Base-by-base conservation (phyloP, 305 asterid genomes). In the Fraxinus sp. region DNA sequence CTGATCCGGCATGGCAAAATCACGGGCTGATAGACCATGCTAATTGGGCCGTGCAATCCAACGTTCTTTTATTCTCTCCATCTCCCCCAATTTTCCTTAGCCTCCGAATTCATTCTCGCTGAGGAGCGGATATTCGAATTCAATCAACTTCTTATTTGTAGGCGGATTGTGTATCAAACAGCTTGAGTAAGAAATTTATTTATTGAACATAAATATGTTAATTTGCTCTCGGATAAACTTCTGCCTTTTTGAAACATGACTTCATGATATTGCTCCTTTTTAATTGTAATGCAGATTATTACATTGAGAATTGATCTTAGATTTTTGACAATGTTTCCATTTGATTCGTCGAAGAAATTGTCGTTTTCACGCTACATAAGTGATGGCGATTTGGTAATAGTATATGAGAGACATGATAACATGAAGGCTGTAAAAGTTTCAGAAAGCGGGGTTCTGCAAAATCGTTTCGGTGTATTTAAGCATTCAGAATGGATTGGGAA, bases 401-500 rank as follows among this genome's bases (percentile, higher is more conserved):
- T 93, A 22, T 95, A 93, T 68, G 97, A 93, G 89, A 84, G 94
- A 26, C 90, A 92, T 33, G 94, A 94, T 79, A 84, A 81, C 20
- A 92, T 96, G 99, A 96, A 94, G 88, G 90, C 95, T 22, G 93
- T 94, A 22, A 92, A 88, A 62, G 94, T 94, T 74, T 80, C 91
- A 0, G 92, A 88, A 37, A 84, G 83, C 13, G 97, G 93, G 7
- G 89, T 91, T 62, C 86, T 96, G 16, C 98, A 96, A 74, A 95
- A 94, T 82, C 97, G 99, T 36, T 96, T 90, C 79, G 99, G 99
- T n/a, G 83, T 88, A 77, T 96, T 96, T 79, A 94, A 91, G 90
- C 98, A 94, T 87, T 86, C 91, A 22, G 97, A 93, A 77, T 96
- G 98, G 99, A 89, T 94, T 20, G 99, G 99, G 4, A 95, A 89